A percentile compares a stretch with the other conserved stretches of the same genome.
Conservation (phyloP, 306 rosid species). For the Lathyrus sativus region DNA sequence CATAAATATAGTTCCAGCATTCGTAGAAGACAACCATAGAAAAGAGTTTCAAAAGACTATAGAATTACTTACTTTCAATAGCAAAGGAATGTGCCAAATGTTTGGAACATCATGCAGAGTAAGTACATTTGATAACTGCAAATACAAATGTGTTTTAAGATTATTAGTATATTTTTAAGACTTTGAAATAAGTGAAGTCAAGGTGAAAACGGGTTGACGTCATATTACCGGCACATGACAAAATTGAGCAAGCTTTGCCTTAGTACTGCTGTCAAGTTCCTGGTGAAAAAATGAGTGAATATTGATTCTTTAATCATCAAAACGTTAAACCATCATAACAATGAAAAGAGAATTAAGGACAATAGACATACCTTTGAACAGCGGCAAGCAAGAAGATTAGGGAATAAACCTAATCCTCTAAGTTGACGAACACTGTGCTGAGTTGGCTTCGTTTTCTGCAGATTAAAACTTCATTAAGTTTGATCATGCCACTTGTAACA, state of each 20-base stretch:
- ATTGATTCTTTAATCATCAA: constrained; percentile 22
- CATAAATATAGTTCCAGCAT: constrained; percentile 10
- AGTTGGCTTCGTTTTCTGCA: constrained; percentile 90
- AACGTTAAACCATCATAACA: constrained; percentile 22
- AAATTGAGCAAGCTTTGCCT: constrained; percentile 81
- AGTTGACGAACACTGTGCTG: constrained; percentile 91
- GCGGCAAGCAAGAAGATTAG: constrained; percentile 85
- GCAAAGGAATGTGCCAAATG: constrained; percentile 95
- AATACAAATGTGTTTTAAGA: constrained; percentile 26
- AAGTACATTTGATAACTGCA: constrained; percentile 74
- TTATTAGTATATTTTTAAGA: neutral
- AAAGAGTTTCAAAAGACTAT: neutral
- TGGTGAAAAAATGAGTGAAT: constrained; percentile 42
- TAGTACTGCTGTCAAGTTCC: constrained; percentile 81
- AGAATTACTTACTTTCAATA: constrained; percentile 66
- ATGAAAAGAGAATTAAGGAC: constrained; percentile 25
- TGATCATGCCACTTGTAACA: constrained; percentile 8
- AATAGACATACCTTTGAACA: constrained; percentile 68
- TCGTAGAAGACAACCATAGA: constrained; percentile 17
- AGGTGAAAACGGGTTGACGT: constrained; percentile 23
- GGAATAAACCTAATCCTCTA: constrained; percentile 81
- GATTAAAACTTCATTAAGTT: constrained; percentile 31
- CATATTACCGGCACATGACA: constrained; percentile 88
- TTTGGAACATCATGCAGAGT: constrained; percentile 94
- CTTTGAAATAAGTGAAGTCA: constrained; percentile 20